Conservation (phyloP, 1,284 basidiomycete species). For the Ustilago esculenta region DNA sequence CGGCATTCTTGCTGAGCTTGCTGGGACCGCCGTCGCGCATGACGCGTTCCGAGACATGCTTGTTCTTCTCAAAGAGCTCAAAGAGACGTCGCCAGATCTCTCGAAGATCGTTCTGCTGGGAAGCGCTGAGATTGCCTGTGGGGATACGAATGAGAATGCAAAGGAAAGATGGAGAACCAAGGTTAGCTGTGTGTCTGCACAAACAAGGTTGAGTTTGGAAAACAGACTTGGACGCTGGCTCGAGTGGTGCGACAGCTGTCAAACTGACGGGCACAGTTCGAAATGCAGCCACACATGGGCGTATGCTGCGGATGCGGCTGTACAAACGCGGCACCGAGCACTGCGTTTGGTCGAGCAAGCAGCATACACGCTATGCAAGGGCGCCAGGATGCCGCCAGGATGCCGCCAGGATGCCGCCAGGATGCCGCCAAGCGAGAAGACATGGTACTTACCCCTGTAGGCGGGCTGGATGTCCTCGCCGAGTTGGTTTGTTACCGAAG, state of each 20-base stretch:
- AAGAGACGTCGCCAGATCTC: constrained; percentile 58
- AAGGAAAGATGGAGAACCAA: background rate
- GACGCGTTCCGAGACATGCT: constrained; percentile 57
- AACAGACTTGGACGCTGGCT: background rate
- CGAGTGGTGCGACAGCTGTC: constrained; percentile 11
- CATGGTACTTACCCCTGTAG: constrained; percentile 50
- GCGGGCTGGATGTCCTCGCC: constrained; percentile 60
- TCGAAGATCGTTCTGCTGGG: constrained; percentile 56
- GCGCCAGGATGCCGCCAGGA: too few relatives aligned
- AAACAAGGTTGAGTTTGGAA: background rate
- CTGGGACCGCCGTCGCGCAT: constrained; percentile 49
- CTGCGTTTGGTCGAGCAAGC: too few relatives aligned
- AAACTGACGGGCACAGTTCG: too few relatives aligned
- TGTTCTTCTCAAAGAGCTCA: constrained; percentile 61
- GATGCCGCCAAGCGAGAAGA: background rate
- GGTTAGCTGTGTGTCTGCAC: constrained; percentile 2
- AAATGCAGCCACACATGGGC: too few relatives aligned
- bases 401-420: too few relatives aligned
- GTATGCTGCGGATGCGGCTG: too few relatives aligned
- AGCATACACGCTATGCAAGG: too few relatives aligned
- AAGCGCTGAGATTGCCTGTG: constrained; percentile 58
- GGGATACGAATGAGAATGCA: background rate
- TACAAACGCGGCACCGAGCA: too few relatives aligned
- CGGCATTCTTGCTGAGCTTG: constrained; percentile 31
- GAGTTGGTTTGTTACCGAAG: constrained; percentile 50